Conservation (phyloP, 192 early-diverging fungal genomes). For the Bifiguratus adelaidae region DNA sequence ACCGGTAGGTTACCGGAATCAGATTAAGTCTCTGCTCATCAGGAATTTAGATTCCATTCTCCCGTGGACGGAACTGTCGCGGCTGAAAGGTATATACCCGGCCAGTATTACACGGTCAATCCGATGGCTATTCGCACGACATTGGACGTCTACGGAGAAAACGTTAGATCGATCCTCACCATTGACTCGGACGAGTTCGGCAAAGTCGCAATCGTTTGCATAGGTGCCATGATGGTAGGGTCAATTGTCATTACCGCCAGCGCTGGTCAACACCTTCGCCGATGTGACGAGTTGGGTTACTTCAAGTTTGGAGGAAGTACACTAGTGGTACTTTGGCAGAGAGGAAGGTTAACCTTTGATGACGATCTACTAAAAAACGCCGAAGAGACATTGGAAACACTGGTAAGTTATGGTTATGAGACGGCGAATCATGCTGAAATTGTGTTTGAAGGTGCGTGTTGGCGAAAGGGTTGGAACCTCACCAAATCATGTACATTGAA, state of each 20-base stretch:
- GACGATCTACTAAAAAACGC: slow-evolving; percentile 56
- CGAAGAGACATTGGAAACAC: slow-evolving; percentile 52
- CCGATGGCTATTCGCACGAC: slow-evolving; percentile 68
- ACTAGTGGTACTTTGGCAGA: slow-evolving; percentile 54
- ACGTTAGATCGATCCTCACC: slow-evolving; percentile 52
- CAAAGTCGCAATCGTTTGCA: slow-evolving; percentile 50
- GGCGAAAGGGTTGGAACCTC: no score
- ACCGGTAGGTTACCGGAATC: slow-evolving; percentile 25
- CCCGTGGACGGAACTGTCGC: slow-evolving; percentile 59
- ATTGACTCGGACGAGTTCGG: slow-evolving; percentile 59
- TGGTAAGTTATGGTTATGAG: no score
- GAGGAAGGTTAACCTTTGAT: slow-evolving; percentile 50
- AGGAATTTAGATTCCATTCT: slow-evolving; percentile 43
- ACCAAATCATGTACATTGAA: no score
- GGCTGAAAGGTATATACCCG: slow-evolving; percentile 35
- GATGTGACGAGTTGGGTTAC: slow-evolving; percentile 74
- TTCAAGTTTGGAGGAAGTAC: slow-evolving; percentile 83
- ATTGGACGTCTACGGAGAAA: slow-evolving; percentile 75
- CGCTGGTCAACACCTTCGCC: slow-evolving; percentile 22
- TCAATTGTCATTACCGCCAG: slow-evolving; percentile 48
- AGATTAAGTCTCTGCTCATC: background rate
- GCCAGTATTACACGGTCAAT: slow-evolving; percentile 75
- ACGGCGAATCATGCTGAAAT: no score
- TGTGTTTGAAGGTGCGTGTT: no score
- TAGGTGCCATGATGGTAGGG: slow-evolving; percentile 85